Evolutionary conservation across 1,284 basidiomycete genomes (phyloP), one percentile per base, ranked within the genome.

Genomic region (Quambalaria eucalypti): DNA sequence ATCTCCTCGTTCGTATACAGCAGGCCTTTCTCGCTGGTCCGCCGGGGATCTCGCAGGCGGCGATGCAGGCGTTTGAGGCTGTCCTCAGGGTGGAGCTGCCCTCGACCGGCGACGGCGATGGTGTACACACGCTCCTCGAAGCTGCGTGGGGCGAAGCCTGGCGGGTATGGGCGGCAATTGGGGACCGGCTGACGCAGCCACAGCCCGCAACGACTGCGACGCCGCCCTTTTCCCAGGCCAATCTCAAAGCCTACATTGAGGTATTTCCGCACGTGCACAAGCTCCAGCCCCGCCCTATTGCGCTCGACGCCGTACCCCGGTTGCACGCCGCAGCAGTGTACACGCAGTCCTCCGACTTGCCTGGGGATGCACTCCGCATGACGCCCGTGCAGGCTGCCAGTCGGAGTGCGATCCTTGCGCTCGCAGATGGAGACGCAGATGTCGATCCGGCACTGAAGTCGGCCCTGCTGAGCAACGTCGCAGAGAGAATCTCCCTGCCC

Each of bases 291-390:
- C 39, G 69, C 47, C 28, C 50, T 6, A 66, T 74, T 50, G 76
- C 80, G 26, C 72, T 88, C 19, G 78, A 81, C 16, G 81, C 84
- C 28, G 77, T 89, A 40, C 80, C 80, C 2, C 80, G 83, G 10
- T 78, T 96, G 38, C 85, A 92, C 79, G 78, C 78, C 12, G 86
- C 91, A 48, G 78, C 93, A 58, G 87, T 86, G 0, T 96, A 95
- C 71, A 79, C 84, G 1, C 80, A 80, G 56, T 92, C 88, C 1
- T 84, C 86, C 3, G 90, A 93, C 70, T 91, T 88, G 71, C 80
- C 88, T 48, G 85, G 87, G 4, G 92, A 98, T 70, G 81, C 90
- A 48, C 90, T 96, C 69, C 78, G 79, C 38, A 78, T 95, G 55
- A 85, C 87, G 21, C 89, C 89, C 21, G 81, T 95, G 1, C 74